A percentile compares a stretch with the other conserved stretches of the same genome.
Evolutionary conservation across 1,284 basidiomycete species (phyloP).

Genomic region (Rhodotorula sp.): DNA sequence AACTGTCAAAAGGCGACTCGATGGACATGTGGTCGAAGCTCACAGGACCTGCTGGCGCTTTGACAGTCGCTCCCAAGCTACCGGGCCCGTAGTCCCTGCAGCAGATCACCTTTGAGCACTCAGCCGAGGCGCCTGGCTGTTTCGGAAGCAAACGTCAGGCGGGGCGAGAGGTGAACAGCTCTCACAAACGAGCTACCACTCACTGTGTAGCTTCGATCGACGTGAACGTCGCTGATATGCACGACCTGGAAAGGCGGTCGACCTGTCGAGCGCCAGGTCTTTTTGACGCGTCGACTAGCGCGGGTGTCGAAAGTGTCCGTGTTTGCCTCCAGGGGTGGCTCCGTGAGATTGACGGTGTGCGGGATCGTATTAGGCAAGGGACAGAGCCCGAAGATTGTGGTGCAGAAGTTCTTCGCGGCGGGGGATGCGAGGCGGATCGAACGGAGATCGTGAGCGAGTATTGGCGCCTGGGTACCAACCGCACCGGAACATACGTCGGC

Average conservation of each 20-base stretch:
- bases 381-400: constrained; percentile 60
- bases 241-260: constrained; percentile 43
- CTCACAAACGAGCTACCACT: background rate
- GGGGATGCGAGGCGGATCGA: constrained; percentile 55
- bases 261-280: constrained; percentile 1
- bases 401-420: constrained; percentile 60
- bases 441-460: constrained; percentile 61
- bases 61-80: constrained; percentile 23
- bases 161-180: too few species aligned
- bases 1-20: background rate
- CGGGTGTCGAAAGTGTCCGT: background rate
- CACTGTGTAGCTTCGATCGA: constrained; percentile 49
- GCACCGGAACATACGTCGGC: constrained; percentile 60
- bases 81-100: constrained; percentile 50
- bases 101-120: constrained; percentile 62
- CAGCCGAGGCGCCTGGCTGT: constrained; percentile 55
- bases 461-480: constrained; percentile 57
- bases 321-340: background rate
- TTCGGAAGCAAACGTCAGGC: background rate
- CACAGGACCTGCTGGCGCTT: constrained; percentile 38
- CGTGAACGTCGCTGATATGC: constrained; percentile 47
- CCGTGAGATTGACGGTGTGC: constrained; percentile 31
- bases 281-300: background rate
- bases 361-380: constrained; percentile 45
- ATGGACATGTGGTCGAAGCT: background rate